A percentile compares a stretch with the other conserved stretches of the same genome.
phyloP scores from a whole-genome alignment of 1,139 yeast species.

The Debaryomyces udenii region DNA sequence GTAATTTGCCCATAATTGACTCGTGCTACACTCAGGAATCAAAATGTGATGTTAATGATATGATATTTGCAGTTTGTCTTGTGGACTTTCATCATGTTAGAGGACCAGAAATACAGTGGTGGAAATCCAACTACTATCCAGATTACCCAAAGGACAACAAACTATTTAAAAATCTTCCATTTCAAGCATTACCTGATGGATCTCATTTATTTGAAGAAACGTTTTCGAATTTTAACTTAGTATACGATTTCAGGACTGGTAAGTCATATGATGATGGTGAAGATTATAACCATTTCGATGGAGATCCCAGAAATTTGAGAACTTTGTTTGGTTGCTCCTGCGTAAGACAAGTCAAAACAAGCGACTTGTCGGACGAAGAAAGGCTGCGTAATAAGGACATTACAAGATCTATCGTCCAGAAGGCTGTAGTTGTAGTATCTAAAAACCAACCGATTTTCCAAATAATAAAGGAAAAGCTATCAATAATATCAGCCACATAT shows the following conservation, averaged over 20 bases:
- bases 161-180: slow-evolving; percentile 87
- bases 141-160: slow-evolving; percentile 40
- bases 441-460: slow-evolving; percentile 81
- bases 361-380: slow-evolving; percentile 53
- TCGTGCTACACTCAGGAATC: slow-evolving; percentile 11
- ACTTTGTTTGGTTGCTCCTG: slow-evolving; percentile 95
- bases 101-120: slow-evolving; percentile 95
- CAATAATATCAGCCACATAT: slow-evolving; percentile 85
- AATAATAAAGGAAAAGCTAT: slow-evolving; percentile 84
- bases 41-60: slow-evolving; percentile 27
- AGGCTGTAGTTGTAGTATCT: slow-evolving; percentile 85
- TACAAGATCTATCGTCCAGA: slow-evolving; percentile 88
- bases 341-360: slow-evolving; percentile 76
- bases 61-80: slow-evolving; percentile 81
- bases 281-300: slow-evolving; percentile 46
- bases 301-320: slow-evolving; percentile 53
- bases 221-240: slow-evolving; percentile 84
- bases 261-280: slow-evolving; percentile 47
- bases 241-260: slow-evolving; percentile 64
- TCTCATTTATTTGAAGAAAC: slow-evolving; percentile 91
- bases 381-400: slow-evolving; percentile 62
- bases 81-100: slow-evolving; percentile 93
- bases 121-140: slow-evolving; percentile 68
- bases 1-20: slow-evolving; percentile 38
- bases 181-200: slow-evolving; percentile 96